These are phyloP conservation scores for Aspergillus fructus DNA, from an alignment of 2,329 filamentous ascomycete genomes.

Conservation along the genomic window DNA sequence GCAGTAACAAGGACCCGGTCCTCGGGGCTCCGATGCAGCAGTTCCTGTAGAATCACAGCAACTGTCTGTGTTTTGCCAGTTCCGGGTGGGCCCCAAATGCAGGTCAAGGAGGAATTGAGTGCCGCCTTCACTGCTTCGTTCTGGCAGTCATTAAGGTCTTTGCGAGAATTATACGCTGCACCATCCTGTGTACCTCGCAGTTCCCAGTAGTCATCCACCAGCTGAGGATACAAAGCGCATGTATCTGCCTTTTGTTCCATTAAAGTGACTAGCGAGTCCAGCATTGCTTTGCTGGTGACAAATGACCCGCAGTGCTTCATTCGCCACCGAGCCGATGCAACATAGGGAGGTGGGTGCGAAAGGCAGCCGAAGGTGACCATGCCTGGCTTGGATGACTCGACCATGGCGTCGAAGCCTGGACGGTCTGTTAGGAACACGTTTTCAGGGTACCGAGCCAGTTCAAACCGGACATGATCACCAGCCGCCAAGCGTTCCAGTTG, in stretches of 20 bases:
- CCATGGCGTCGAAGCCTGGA: neutral
- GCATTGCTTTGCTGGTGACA: neutral
- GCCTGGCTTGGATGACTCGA: neutral
- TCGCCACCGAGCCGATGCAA: neutral
- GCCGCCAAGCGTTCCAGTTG: neutral
- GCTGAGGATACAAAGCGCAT: neutral
- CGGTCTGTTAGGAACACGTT: neutral
- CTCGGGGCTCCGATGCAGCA: neutral
- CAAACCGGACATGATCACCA: neutral
- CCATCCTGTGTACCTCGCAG: neutral
- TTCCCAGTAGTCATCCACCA: neutral
- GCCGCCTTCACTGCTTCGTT: neutral
- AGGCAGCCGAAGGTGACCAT: neutral
- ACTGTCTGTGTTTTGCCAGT: conserved; percentile 4
- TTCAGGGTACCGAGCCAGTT: neutral
- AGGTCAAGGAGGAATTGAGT: neutral
- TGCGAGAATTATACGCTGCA: neutral
- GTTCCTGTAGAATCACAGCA: neutral
- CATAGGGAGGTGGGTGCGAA: neutral
- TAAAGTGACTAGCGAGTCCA: neutral
- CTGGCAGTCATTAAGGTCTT: neutral
- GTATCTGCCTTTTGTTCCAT: neutral
- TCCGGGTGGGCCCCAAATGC: conserved; percentile 1
- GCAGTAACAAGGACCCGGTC: neutral
- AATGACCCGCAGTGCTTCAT: neutral